These are phyloP conservation scores for Oryza australiensis DNA, from an alignment of 176 grass and related monocot genomes.

Conservation along the genomic window DNA sequence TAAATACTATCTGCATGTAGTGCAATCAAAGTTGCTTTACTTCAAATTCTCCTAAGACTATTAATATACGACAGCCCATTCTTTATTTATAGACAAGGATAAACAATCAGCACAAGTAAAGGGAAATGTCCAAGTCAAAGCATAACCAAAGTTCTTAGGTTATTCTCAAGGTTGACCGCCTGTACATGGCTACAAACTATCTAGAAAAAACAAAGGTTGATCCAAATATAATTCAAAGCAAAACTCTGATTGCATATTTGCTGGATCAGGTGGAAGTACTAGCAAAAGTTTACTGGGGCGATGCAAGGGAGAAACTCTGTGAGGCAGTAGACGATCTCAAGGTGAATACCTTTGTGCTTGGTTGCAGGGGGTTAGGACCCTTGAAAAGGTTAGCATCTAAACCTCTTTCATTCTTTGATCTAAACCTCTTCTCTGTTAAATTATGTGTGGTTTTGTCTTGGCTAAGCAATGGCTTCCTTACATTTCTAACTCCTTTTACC, in stretches of 20 bases:
- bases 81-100: no score
- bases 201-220: background rate
- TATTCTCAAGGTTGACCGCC: no score
- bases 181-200: no score
- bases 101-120: no score
- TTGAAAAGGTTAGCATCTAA: slow-evolving; percentile 68
- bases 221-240: slow-evolving; percentile 1
- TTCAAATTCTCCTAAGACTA: no score
- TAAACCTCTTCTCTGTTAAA: background rate
- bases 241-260: background rate
- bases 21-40: no score
- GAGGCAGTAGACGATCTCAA: slow-evolving; percentile 82
- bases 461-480: slow-evolving; percentile 26
- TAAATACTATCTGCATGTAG: no score
- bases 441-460: background rate
- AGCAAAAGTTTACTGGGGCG: slow-evolving; percentile 88
- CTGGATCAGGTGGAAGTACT: slow-evolving; percentile 68
- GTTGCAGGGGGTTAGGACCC: slow-evolving; percentile 74
- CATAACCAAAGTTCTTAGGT: no score
- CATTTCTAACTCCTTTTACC: slow-evolving; percentile 15
- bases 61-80: no score
- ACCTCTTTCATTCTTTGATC: background rate
- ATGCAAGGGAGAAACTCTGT: slow-evolving; percentile 85
- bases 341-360: slow-evolving; percentile 63
- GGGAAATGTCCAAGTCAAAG: no score